Evolutionary conservation across 2,329 filamentous ascomycete genomes (phyloP).

Genomic region (Helicocarpus griseus): DNA sequence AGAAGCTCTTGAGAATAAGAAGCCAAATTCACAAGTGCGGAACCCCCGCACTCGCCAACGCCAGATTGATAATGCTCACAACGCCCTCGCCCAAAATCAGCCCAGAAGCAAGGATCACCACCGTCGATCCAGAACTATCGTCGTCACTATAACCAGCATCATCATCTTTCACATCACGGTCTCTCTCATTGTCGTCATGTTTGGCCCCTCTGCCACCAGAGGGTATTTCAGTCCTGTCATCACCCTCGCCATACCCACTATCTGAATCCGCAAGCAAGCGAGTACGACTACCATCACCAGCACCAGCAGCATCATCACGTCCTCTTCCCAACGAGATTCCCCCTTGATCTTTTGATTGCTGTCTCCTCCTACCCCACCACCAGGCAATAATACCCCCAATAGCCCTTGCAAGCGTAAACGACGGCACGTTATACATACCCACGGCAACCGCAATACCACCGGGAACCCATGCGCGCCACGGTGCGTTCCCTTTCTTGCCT

Average conservation of each 20-base stretch:
- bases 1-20: not conserved
- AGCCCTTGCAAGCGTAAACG: slow-evolving; percentile 82
- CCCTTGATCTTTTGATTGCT: not conserved
- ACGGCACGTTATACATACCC: slow-evolving; percentile 96
- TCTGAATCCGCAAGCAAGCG: not conserved
- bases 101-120: slow-evolving; percentile 83
- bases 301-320: no score
- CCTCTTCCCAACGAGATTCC: not conserved
- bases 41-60: slow-evolving; percentile 66
- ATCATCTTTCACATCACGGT: not conserved
- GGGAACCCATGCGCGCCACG: slow-evolving; percentile 68
- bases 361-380: slow-evolving; percentile 56
- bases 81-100: slow-evolving; percentile 89
- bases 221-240: not conserved
- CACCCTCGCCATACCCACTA: not conserved
- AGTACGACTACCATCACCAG: not conserved
- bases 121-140: slow-evolving; percentile 40
- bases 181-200: not conserved
- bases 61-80: slow-evolving; percentile 79
- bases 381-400: slow-evolving; percentile 68
- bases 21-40: slow-evolving; percentile 49
- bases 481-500: slow-evolving; percentile 17
- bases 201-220: not conserved
- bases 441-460: slow-evolving; percentile 94
- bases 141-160: slow-evolving; percentile 32